Conservation (phyloP, 202 grass and related monocot genomes). For the Hordeum pubiflorum region DNA sequence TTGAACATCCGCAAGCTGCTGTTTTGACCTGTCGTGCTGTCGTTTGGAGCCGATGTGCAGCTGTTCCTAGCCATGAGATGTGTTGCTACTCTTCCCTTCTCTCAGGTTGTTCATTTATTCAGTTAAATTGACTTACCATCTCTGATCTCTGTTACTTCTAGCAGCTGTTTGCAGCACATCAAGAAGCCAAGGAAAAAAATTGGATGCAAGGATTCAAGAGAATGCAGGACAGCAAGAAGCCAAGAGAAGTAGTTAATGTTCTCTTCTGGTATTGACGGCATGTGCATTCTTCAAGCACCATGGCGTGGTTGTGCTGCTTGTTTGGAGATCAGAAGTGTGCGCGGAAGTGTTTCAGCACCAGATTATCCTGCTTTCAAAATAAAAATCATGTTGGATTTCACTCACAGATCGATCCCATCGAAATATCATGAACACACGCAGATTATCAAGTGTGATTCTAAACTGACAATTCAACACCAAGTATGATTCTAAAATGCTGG, state of each 20-base stretch:
- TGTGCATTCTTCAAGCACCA: too few relatives aligned
- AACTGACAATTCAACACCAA: not conserved
- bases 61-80: not conserved
- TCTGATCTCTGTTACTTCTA: not conserved
- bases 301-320: too few relatives aligned
- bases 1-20: not conserved
- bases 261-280: too few relatives aligned
- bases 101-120: not conserved
- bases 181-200: not conserved
- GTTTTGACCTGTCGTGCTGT: not conserved
- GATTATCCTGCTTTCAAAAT: too few relatives aligned
- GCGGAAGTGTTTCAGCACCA: too few relatives aligned
- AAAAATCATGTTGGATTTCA: too few relatives aligned
- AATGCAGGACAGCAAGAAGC: too few relatives aligned
- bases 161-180: not conserved
- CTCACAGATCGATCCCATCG: too few relatives aligned
- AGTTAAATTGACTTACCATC: not conserved
- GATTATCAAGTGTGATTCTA: too few relatives aligned
- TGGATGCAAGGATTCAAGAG: too few relatives aligned
- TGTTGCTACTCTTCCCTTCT: not conserved
- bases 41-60: not conserved
- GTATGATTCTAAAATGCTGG: not conserved
- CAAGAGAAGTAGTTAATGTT: not conserved
- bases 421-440: too few relatives aligned
- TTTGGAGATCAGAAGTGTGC: too few relatives aligned